Conservation (phyloP, 441 rosid genomes). For the Croton setiger region DNA sequence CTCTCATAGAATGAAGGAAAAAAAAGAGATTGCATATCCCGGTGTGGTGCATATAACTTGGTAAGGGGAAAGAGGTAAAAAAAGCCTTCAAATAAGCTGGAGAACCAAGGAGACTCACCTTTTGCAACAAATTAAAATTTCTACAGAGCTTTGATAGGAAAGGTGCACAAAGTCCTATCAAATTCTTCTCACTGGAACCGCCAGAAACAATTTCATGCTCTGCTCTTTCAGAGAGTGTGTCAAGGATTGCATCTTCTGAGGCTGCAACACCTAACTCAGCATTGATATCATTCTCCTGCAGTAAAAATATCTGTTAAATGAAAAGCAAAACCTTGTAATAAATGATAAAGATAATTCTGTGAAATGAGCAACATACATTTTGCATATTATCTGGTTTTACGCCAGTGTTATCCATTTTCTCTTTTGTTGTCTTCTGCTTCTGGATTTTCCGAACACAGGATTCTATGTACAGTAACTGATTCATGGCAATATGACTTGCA, state of each 20-base stretch:
- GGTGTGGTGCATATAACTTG: background rate
- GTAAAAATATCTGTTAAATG: slow-evolving; percentile 11
- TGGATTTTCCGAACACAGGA: slow-evolving; percentile 76
- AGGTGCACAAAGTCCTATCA: slow-evolving; percentile 80
- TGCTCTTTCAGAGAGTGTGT: slow-evolving; percentile 80
- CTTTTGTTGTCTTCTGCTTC: slow-evolving; percentile 66
- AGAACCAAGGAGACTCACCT: slow-evolving; percentile 40
- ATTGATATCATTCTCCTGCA: slow-evolving; percentile 76
- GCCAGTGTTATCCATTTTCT: slow-evolving; percentile 34
- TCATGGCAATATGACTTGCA: slow-evolving; percentile 89
- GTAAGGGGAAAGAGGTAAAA: background rate
- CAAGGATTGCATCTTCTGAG: slow-evolving; percentile 89
- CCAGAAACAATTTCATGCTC: slow-evolving; percentile 90
- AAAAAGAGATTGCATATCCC: background rate
- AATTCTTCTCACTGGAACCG: slow-evolving; percentile 52
- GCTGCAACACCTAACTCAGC: slow-evolving; percentile 97
- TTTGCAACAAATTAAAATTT: slow-evolving; percentile 79
- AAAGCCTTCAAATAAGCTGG: background rate
- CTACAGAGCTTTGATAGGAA: slow-evolving; percentile 93
- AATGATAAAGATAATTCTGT: background rate
- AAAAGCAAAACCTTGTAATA: background rate
- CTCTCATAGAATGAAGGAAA: slow-evolving; percentile 1
- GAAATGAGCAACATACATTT: slow-evolving; percentile 41
- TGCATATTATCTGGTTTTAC: slow-evolving; percentile 25
- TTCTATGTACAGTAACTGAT: slow-evolving; percentile 92